Percentiles rank a stretch among this genome's conserved stretches.
These are phyloP conservation scores for Aureobasidium sp. DNA, from an alignment of 2,329 filamentous ascomycete species.

Conservation along the genomic window DNA sequence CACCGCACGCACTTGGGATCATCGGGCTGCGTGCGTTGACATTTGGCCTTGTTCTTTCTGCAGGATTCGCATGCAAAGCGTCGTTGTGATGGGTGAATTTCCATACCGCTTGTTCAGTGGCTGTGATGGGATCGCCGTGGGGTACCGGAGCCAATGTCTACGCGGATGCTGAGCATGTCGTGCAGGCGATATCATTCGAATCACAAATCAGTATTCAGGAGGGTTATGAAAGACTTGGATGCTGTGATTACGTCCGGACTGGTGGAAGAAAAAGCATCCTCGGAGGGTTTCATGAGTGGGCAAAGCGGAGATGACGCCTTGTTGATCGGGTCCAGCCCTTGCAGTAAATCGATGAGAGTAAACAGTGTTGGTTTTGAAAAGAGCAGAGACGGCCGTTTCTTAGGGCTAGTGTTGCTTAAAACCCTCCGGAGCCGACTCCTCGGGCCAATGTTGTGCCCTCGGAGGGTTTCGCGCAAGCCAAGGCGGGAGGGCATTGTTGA, in stretches of 20 bases:
- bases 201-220: background rate
- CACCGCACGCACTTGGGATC: background rate
- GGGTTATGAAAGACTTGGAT: background rate
- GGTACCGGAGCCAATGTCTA: background rate
- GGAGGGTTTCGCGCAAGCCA: background rate
- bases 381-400: too few relatives aligned
- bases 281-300: background rate
- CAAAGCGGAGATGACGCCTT: background rate
- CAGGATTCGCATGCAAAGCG: background rate
- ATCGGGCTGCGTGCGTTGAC: background rate
- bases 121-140: background rate
- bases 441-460: background rate
- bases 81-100: background rate
- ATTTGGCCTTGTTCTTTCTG: background rate
- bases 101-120: background rate
- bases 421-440: background rate
- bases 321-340: background rate
- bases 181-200: background rate
- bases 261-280: background rate
- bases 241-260: background rate
- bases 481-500: background rate
- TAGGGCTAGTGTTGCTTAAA: background rate
- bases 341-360: too few relatives aligned
- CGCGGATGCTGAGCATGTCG: background rate
- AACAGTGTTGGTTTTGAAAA: too few relatives aligned